Evolutionary conservation across 305 asterid species (phyloP), one percentile per base, ranked within the genome.

Genomic region (Nicotiana rustica): DNA sequence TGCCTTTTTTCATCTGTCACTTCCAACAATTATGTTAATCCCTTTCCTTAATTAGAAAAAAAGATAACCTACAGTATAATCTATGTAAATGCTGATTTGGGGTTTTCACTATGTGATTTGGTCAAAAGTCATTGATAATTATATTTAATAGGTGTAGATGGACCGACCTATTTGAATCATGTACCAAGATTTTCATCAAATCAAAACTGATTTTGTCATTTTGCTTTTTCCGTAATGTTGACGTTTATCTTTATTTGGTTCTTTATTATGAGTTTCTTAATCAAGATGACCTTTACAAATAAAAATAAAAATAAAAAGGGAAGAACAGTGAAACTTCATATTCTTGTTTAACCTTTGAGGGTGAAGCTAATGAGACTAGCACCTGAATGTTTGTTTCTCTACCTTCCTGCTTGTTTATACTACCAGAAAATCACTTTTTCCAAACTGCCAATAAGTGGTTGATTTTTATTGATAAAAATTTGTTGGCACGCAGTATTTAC

Each of bases 41-140:
- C 85, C 36, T 64, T 75, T 57, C 81, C 88, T 71, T n/a, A 19
- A 77, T 67, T 82, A 82, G 81, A 21, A 62, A 36, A 25, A 64
- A 41, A 59, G 69, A 29, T 25, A 49, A 49, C 44, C 44, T 73
- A 73, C 25, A 49, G 44, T 52, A 25, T 13, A 49, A 19, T 44
- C 12, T 44, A 44, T 9, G 52, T 44, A 44, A 44, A 44, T 55
- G 59, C 59, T 55, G 59, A 55, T 13, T 55, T 55, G 5, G 59
- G 59, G 1, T 55, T 55, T 55, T 12, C 5, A 55, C 13, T 55
- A 55, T 55, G 59, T 55, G n/a, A 55, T 55, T 55, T 55, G 59
- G 59, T 55, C 59, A 55, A 55, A 55, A 55, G 59, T 55, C 59
- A 14, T 55, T 13, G 59, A 55, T 14, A 55, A 55, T 55, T 55